Base-by-base conservation (phyloP, 352 stramenopile species). In the Phytophthora lateralis region DNA sequence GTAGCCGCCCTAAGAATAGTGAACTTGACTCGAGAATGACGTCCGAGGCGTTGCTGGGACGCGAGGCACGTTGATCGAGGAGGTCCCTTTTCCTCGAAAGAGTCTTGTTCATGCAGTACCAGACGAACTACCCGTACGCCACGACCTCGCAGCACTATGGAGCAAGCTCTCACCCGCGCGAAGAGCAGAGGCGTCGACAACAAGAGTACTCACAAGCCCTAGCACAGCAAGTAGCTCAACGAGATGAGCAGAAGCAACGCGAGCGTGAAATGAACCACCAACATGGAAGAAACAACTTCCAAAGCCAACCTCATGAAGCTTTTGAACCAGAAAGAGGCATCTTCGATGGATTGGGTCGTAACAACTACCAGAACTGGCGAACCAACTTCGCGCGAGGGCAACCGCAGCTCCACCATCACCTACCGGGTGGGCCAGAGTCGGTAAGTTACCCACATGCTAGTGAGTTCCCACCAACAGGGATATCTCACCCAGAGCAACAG, bases 201-300 rank as follows among this genome's bases (percentile, higher is more conserved):
- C 68, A 80, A 3, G 77, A 82, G 41, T 89, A 89, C 42, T 78
- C 77, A 0, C 73, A 80, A 41, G 80, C 77, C 9, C 58, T 90
- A 1, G 69, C 76, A 3, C 66, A 90, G 41, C 80, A 88, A 48
- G 78, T 88, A 9, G 76, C 75, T 6, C 70, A 85, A 57, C 78
- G 69, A 3, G 73, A 90, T 20, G 48, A 76, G 51, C 78, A 82
- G 41, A 81, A 84, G 44, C 78, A 63, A 4, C 66, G 55, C 4
- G 72, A 85, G n/a, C 66, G 67, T 38, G 68, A 80, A 43, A 20
- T 69, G 10, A 63, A 75, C 7, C 53, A 62, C 0, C 73, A 69
- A 2, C 64, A 64, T 10, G 20, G 14, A 18, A 54, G 49, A 21
- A 48, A 11, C 17, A 47, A 7, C 20, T 49, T 54, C 20, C 41